These are phyloP conservation scores for Podila minutissima DNA, from an alignment of 192 early-diverging fungal genomes.

Conservation along the genomic window DNA sequence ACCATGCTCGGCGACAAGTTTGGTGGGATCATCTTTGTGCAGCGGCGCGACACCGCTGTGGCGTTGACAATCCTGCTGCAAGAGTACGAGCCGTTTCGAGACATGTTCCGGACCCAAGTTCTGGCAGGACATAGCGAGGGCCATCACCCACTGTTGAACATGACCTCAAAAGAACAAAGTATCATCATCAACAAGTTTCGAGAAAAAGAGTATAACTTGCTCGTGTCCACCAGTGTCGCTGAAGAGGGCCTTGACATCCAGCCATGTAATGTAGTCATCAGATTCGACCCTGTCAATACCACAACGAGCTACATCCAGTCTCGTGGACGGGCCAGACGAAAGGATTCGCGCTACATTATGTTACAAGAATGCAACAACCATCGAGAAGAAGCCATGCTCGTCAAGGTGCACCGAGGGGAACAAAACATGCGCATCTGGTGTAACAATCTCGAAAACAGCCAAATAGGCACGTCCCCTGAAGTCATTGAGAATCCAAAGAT, in stretches of 20 bases:
- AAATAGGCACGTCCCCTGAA: too few relatives aligned
- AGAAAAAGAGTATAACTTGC: constrained; percentile 72
- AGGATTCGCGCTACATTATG: constrained; percentile 78
- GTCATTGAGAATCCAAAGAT: constrained; percentile 27
- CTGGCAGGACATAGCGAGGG: constrained; percentile 69
- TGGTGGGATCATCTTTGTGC: constrained; percentile 91
- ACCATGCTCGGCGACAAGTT: constrained; percentile 55
- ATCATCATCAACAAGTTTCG: constrained; percentile 75
- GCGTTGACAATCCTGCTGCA: constrained; percentile 65
- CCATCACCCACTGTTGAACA: constrained; percentile 50
- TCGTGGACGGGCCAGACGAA: constrained; percentile 84
- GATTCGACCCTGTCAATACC: constrained; percentile 82
- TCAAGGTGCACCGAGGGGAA: constrained; percentile 57
- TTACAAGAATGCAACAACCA: constrained; percentile 61
- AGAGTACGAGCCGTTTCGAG: constrained; percentile 61
- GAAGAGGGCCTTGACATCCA: constrained; percentile 97
- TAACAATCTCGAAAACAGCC: too few relatives aligned
- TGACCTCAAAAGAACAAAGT: constrained; percentile 66
- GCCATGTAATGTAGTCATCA: constrained; percentile 88
- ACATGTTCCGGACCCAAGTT: constrained; percentile 54
- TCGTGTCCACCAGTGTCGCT: constrained; percentile 93
- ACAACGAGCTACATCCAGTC: constrained; percentile 88
- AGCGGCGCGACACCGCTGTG: constrained; percentile 75
- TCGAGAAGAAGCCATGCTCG: constrained; percentile 43
- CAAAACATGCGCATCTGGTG: constrained; percentile 74